phyloP scores from a whole-genome alignment of 257 asterid genomes.

The Solanum acaule region DNA sequence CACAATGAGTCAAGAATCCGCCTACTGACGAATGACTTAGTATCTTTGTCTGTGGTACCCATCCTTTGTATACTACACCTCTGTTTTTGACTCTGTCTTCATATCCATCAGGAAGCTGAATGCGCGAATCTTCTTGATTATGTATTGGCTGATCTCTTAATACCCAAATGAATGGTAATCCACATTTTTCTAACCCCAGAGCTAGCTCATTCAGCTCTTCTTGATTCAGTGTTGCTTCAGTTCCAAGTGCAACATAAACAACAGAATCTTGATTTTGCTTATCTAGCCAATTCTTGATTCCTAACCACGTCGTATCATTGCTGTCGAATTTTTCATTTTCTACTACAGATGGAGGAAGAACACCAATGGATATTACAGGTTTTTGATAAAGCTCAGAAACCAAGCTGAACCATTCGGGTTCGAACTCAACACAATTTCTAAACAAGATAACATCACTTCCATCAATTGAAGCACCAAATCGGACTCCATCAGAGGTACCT shows the following conservation, averaged over 20 bases:
- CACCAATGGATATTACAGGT: constrained; percentile 57
- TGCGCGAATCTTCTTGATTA: constrained; percentile 11
- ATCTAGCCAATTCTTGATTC: constrained; percentile 48
- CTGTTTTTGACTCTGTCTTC: constrained; percentile 21
- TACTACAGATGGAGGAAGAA: constrained; percentile 32
- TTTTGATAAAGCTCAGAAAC: constrained; percentile 34
- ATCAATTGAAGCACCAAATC: constrained; percentile 47
- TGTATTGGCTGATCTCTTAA: constrained; percentile 30
- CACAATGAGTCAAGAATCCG: constrained; percentile 75
- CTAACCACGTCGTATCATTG: constrained; percentile 24
- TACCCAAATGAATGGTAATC: constrained; percentile 76
- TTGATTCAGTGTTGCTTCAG: constrained; percentile 47
- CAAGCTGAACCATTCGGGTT: constrained; percentile 65
- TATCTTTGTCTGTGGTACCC: constrained; percentile 80
- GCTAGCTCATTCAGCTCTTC: constrained; percentile 51
- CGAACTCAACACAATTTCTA: constrained; percentile 60
- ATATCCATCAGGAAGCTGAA: constrained; percentile 50
- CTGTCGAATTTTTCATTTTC: constrained; percentile 9
- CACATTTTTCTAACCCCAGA: constrained; percentile 51
- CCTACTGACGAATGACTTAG: constrained; percentile 48
- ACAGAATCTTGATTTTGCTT: constrained; percentile 23
- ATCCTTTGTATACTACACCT: constrained; percentile 30
- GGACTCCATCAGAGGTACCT: constrained; percentile 40
- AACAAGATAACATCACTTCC: constrained; percentile 55
- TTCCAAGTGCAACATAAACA: constrained; percentile 79